phyloP scores from a whole-genome alignment of 2,329 filamentous ascomycete genomes.

The Ascochyta fabae region DNA sequence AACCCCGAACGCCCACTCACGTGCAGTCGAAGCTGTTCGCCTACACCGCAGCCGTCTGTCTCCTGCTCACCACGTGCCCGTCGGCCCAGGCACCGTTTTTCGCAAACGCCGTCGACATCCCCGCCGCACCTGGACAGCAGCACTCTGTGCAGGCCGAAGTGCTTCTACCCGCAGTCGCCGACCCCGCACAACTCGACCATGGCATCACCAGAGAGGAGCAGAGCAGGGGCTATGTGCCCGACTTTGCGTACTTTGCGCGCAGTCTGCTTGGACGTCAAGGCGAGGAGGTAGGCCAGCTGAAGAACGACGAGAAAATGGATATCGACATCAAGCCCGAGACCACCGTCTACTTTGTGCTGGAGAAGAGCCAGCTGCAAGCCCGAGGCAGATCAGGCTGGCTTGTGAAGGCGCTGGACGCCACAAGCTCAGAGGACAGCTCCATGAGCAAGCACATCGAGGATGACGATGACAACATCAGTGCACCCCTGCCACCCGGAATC shows the following conservation, averaged over 20 bases:
- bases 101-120: constrained; percentile 67
- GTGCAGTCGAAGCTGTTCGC: constrained; percentile 75
- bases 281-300: constrained; percentile 57
- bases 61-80: constrained; percentile 67
- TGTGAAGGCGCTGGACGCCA: constrained; percentile 36
- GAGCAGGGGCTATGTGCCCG: constrained; percentile 60
- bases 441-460: not conserved
- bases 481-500: constrained; percentile 2
- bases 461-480: constrained; percentile 9
- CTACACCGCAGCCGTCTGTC: constrained; percentile 66
- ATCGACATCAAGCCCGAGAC: constrained; percentile 68
- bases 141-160: constrained; percentile 18
- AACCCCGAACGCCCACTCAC: constrained; percentile 64
- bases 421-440: constrained; percentile 3
- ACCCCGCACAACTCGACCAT: constrained; percentile 48
- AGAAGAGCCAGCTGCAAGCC: constrained; percentile 61
- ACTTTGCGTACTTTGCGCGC: constrained; percentile 67
- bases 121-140: constrained; percentile 18
- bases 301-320: constrained; percentile 69
- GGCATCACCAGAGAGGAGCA: constrained; percentile 40
- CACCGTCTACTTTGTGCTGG: constrained; percentile 70
- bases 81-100: constrained; percentile 61
- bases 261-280: constrained; percentile 67
- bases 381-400: constrained; percentile 38
- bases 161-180: constrained; percentile 51